Evolutionary conservation across 306 rosid species (phyloP), one percentile per base, ranked within the genome.

Genomic region (Luffa aegyptiaca): DNA sequence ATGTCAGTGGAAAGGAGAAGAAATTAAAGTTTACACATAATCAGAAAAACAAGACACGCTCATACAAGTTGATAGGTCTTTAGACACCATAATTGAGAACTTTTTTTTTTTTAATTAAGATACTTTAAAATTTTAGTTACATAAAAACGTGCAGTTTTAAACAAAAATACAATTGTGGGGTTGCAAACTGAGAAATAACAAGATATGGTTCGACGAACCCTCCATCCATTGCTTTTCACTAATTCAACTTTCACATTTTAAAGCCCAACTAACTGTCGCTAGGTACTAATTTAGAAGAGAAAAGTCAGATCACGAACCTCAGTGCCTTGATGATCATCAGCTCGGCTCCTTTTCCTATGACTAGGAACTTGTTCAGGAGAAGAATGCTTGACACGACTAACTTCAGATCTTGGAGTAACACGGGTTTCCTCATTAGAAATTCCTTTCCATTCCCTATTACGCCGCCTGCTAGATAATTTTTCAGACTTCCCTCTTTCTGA

Each of bases 381-480:
- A 76, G 97, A 91, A 76, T 86, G 88, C 77, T 79, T 65, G n/a
- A 83, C 81, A 75, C 62, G 84, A 83, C 82, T 83, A 59, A 71
- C 83, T 82, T 81, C 93, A 79, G 90, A 90, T 83, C 90, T 89
- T 71, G 82, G 84, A 62, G 89, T 76, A n/a, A 91, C 85, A 55
- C 91, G 89, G 14, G 90, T 88, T 83, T 96, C 96, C 62, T 80
- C 89, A 55, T 84, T 90, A 84, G 26, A 82, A 77, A 90, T 79
- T 81, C 94, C 96, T 84, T 88, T 93, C 99, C 99, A 93, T 65
- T 91, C 98, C 83, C 83, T 75, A 51, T 17, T 75, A 75, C 64
- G 64, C 14, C 64, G 49, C 16, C 79, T 52, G 10, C 35, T 52
- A 35, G 79, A 35, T 53, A 75, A 36, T 33, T 53, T 53, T 52